A percentile compares a stretch with the other conserved stretches of the same genome.
Evolutionary conservation across 148 eudicot genomes (phyloP).

Genomic region (Spergularia marina): DNA sequence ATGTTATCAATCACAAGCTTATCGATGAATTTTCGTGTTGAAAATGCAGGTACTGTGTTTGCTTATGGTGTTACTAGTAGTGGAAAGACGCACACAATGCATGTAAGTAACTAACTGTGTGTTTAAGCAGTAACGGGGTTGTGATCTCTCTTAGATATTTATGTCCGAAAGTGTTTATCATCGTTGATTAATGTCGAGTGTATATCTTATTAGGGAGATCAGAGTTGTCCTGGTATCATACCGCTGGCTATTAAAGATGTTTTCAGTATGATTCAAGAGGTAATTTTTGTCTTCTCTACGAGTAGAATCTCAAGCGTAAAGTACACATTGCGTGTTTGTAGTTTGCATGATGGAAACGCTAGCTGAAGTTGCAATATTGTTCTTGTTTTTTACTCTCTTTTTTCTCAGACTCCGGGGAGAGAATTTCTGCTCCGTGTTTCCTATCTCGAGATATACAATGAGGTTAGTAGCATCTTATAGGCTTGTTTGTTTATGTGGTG

Average conservation of each 20-base stretch:
- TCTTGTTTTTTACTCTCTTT: constrained; percentile 19
- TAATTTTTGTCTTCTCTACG: constrained; percentile 43
- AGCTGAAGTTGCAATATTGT: not conserved
- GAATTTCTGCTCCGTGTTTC: constrained; percentile 96
- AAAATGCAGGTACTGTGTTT: constrained; percentile 84
- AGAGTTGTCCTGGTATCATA: constrained; percentile 78
- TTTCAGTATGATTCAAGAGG: constrained; percentile 97
- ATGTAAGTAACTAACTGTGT: constrained; percentile 52
- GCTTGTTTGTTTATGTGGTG: not conserved
- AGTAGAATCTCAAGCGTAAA: constrained; percentile 8
- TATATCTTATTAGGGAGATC: constrained; percentile 72
- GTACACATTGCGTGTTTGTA: not conserved
- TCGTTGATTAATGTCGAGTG: not conserved
- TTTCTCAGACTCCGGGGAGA: constrained; percentile 84
- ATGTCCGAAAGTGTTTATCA: not conserved
- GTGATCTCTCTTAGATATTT: not conserved
- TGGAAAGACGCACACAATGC: constrained; percentile 99
- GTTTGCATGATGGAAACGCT: not conserved
- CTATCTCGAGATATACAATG: constrained; percentile 94
- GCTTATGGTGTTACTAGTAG: constrained; percentile 99
- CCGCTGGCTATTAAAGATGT: constrained; percentile 99
- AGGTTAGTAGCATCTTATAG: constrained; percentile 47
- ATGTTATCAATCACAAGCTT: not conserved
- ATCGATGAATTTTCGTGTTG: constrained; percentile 15
- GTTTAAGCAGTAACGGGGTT: not conserved